A percentile compares a stretch with the other conserved stretches of the same genome.
Conservation (phyloP, 345 rosid species). For the Lagerstroemia speciosa region DNA sequence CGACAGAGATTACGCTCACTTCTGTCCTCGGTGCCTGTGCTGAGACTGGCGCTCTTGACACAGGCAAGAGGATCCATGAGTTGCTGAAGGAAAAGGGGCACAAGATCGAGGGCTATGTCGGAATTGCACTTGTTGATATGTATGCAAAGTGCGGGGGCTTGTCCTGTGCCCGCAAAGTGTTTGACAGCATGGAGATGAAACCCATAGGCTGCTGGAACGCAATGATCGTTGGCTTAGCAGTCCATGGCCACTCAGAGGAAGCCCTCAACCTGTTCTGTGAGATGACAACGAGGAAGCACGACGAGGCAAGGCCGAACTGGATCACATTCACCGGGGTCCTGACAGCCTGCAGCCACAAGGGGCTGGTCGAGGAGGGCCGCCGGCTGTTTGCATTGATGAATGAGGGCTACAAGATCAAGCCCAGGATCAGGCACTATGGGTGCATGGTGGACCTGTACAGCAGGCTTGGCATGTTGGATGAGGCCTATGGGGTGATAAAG, state of each 20-base stretch:
- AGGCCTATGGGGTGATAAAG: conserved; percentile 22
- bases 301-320: conserved; percentile 18
- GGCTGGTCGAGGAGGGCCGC: conserved; percentile 33
- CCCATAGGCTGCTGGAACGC: conserved; percentile 35
- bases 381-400: conserved; percentile 22
- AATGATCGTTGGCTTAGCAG: conserved; percentile 32
- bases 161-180: conserved; percentile 15
- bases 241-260: conserved; percentile 26
- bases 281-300: conserved; percentile 8
- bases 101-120: conserved; percentile 19
- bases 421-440: conserved; percentile 28
- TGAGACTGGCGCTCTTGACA: conserved; percentile 19
- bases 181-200: conserved; percentile 19
- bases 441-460: conserved; percentile 36
- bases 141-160: conserved; percentile 33
- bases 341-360: conserved; percentile 37
- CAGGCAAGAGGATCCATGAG: conserved; percentile 21
- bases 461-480: conserved; percentile 26
- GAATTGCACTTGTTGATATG: conserved; percentile 29
- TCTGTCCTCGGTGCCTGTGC: conserved; percentile 30
- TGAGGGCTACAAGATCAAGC: conserved; percentile 13
- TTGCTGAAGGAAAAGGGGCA: conserved; percentile 12
- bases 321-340: conserved; percentile 34
- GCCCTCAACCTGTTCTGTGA: conserved; percentile 24
- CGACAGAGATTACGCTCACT: conserved; percentile 24